These are phyloP conservation scores for Zygosaccharomyces lentus DNA, from an alignment of 805 yeast species.

Conservation along the genomic window DNA sequence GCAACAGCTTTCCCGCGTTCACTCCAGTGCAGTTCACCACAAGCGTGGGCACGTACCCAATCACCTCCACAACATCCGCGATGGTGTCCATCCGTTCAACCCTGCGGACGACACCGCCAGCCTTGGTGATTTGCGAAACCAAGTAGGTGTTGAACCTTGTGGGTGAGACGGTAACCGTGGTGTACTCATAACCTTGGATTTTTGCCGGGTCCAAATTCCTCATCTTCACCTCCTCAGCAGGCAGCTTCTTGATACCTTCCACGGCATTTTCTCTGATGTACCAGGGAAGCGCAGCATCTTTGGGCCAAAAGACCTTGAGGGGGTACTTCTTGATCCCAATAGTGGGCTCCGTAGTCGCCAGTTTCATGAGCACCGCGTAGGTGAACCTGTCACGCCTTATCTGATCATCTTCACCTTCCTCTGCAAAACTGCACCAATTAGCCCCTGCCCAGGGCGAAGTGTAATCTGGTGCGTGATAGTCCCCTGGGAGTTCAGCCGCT, in stretches of 20 bases:
- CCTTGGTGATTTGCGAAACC: constrained; percentile 40
- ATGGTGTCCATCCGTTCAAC: constrained; percentile 39
- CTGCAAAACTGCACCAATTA: constrained; percentile 62
- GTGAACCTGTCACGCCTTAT: constrained; percentile 46
- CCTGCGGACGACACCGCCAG: constrained; percentile 49
- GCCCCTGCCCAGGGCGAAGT: constrained; percentile 73
- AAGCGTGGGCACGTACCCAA: constrained; percentile 41
- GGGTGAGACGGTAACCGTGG: constrained; percentile 56
- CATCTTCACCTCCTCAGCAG: constrained; percentile 32
- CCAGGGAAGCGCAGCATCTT: constrained; percentile 44
- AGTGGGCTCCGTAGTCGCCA: constrained; percentile 45
- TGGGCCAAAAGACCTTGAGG: constrained; percentile 16
- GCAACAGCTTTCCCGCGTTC: constrained; percentile 34
- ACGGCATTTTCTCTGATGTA: constrained; percentile 39
- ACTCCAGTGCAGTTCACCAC: constrained; percentile 60
- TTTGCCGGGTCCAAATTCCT: constrained; percentile 34
- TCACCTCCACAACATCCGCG: constrained; percentile 43
- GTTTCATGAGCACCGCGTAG: constrained; percentile 43
- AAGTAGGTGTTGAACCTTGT: constrained; percentile 53
- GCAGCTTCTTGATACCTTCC: constrained; percentile 37
- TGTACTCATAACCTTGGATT: constrained; percentile 44
- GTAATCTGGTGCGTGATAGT: constrained; percentile 45
- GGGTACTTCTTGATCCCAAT: constrained; percentile 42
- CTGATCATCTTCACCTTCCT: constrained; percentile 34
- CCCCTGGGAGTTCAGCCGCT: constrained; percentile 53